Evolutionary conservation across 306 rosid genomes (phyloP).

Genomic region (Quercus rubra): DNA sequence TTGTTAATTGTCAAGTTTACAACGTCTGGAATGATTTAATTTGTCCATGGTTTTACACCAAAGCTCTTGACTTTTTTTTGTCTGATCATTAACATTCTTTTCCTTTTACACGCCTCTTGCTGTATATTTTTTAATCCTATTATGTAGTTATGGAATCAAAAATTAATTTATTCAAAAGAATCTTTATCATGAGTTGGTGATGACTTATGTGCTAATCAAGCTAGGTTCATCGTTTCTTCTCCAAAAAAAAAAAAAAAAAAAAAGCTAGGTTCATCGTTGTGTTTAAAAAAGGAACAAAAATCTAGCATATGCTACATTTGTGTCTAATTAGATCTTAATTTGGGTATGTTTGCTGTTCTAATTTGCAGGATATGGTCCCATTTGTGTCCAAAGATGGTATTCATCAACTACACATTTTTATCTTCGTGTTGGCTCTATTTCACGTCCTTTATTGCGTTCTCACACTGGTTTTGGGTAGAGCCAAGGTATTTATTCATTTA

Average conservation of each 20-base stretch:
- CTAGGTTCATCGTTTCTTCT: too few species aligned
- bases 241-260: too few species aligned
- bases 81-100: too few species aligned
- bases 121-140: background rate
- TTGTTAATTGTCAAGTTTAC: background rate
- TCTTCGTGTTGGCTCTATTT: conserved; percentile 68
- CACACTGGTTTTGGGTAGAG: conserved; percentile 65
- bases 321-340: background rate
- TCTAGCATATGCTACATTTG: too few species aligned
- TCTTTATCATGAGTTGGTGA: too few species aligned
- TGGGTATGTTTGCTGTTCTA: background rate
- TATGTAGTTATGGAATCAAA: background rate
- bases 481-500: conserved; percentile 41
- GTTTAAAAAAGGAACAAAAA: background rate
- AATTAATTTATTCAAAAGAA: background rate
- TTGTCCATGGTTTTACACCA: background rate
- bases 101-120: too few species aligned
- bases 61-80: background rate
- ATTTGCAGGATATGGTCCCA: conserved; percentile 57
- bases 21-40: background rate
- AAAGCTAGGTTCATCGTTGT: too few species aligned
- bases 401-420: conserved; percentile 85
- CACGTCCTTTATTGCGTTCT: conserved; percentile 70
- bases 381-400: conserved; percentile 63
- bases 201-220: too few species aligned